Percentiles rank a stretch among this genome's conserved stretches.
phyloP scores from a whole-genome alignment of 768 basidiomycete species.

The Neoboletus subvelutipes region DNA sequence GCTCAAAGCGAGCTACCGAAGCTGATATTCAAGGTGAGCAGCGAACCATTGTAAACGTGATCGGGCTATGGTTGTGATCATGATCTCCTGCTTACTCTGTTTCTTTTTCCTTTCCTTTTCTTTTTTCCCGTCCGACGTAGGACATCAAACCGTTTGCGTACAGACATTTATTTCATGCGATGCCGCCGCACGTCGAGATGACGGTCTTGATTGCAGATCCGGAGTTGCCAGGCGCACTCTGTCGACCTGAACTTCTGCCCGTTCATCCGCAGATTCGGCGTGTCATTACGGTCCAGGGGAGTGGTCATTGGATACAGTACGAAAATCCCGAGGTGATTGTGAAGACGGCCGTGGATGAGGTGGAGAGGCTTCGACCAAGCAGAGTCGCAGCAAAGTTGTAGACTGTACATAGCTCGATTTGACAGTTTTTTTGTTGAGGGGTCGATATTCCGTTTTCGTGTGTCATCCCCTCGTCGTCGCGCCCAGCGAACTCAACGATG shows the following conservation, averaged over 20 bases:
- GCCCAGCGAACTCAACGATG: slow-evolving; percentile 37
- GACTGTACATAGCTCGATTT: not conserved
- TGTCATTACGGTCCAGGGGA: slow-evolving; percentile 4
- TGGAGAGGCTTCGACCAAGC: slow-evolving; percentile 2
- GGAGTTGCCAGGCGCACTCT: not conserved
- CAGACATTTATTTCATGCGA: slow-evolving; percentile 6
- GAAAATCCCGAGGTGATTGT: slow-evolving; percentile 8
- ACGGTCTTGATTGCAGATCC: slow-evolving; percentile 18
- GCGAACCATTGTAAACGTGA: not conserved
- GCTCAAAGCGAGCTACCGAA: slow-evolving; percentile 5
- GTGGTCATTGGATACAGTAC: slow-evolving; percentile 19
- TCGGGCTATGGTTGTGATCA: not conserved
- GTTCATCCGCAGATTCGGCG: slow-evolving; percentile 3
- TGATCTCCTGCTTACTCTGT: not conserved
- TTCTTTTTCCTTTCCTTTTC: not conserved
- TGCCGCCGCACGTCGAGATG: slow-evolving; percentile 13
- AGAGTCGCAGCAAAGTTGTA: not conserved
- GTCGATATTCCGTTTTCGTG: slow-evolving; percentile 7
- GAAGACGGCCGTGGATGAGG: slow-evolving; percentile 1
- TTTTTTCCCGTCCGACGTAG: not conserved
- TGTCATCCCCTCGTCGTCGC: not conserved
- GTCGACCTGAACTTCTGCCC: slow-evolving; percentile 5
- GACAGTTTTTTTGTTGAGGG: not conserved
- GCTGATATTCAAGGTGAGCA: slow-evolving; percentile 9
- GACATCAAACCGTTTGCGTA: slow-evolving; percentile 17